Base-by-base conservation (phyloP, 495 filamentous ascomycete species). In the Aspergillus bridgeri region DNA sequence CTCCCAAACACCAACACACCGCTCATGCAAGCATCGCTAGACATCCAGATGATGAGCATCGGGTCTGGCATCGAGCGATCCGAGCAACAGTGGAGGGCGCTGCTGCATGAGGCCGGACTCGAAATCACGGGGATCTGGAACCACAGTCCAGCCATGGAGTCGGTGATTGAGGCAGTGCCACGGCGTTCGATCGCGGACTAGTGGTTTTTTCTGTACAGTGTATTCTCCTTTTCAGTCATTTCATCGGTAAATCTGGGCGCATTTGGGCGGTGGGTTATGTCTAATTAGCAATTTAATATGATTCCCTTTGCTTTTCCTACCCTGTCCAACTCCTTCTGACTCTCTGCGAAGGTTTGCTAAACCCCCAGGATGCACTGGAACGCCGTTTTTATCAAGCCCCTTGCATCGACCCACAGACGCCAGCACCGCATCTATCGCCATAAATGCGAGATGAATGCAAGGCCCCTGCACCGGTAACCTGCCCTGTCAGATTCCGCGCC, bases 21-120 rank as follows among this genome's bases (percentile, higher is more conserved):
- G 21, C 60, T 74, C 19, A 56, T 73, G 46, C 69, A 73, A 47
- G 65, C 71, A 0, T 69, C 71, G 0, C 48, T 77, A n/a, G 74
- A 77, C 57, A 75, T 77, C 43, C 74, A 75, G 59, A 77, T 77
- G 74, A 72, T 77, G 71, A 73, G 71, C 45, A 72, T 77, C 44
- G 71, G 72, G 5, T 65, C 73, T 1, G 75, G 75, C 0, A 62
- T 73, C 0, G 74, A 76, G 57, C 61, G 74, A n/a, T 74, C 74
- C 0, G 69, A 74, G 50, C 44, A 58, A 2, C 69, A 76, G 43
- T 78, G 75, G 75, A 60, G 60, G 18, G 58, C 67, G 25, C 48
- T 76, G 11, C 48, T 78, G 18, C n/a, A 60, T 3, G 64, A 58
- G 18, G 72, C 63, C 5, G 75, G 75, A 1, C 44, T 78, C 54